Percentiles rank a stretch among this genome's conserved stretches.
Conservation (phyloP, 2,329 filamentous ascomycete genomes). For the Phyllosticta capitalensis region DNA sequence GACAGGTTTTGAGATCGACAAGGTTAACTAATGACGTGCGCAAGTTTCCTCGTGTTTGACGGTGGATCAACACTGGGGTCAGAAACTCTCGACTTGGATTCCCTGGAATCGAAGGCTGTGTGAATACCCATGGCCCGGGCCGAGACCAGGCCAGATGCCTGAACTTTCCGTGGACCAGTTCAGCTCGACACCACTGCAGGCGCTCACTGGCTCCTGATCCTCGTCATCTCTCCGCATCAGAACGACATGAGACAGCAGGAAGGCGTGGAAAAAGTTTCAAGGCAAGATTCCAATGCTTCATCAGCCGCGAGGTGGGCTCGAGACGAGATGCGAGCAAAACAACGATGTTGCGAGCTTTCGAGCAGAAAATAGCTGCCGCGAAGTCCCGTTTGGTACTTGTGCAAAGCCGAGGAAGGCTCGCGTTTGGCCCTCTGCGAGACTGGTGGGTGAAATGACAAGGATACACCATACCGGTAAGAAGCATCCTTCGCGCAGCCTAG, state of each 20-base stretch:
- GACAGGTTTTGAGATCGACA: neutral
- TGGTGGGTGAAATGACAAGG: neutral
- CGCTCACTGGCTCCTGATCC: neutral
- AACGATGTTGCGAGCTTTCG: neutral
- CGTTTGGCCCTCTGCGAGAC: neutral
- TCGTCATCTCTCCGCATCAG: neutral
- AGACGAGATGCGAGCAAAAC: neutral
- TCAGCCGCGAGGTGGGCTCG: neutral
- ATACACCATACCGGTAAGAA: neutral
- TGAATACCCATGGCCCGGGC: neutral
- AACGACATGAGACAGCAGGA: neutral
- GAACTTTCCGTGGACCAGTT: neutral
- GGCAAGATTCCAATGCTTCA: neutral
- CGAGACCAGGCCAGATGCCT: neutral
- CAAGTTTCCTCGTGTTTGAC: neutral
- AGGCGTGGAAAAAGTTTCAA: neutral
- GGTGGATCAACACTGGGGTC: neutral
- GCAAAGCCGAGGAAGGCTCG: neutral
- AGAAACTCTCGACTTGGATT: neutral
- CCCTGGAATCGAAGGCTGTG: neutral
- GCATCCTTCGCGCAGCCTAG: neutral
- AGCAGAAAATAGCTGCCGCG: neutral
- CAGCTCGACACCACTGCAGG: neutral
- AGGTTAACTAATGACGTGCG: neutral
- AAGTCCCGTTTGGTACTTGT: neutral